Percentiles rank a stretch among this genome's conserved stretches.
Evolutionary conservation across 2,329 filamentous ascomycete genomes (phyloP).

Genomic region (Xylariaceae sp.): DNA sequence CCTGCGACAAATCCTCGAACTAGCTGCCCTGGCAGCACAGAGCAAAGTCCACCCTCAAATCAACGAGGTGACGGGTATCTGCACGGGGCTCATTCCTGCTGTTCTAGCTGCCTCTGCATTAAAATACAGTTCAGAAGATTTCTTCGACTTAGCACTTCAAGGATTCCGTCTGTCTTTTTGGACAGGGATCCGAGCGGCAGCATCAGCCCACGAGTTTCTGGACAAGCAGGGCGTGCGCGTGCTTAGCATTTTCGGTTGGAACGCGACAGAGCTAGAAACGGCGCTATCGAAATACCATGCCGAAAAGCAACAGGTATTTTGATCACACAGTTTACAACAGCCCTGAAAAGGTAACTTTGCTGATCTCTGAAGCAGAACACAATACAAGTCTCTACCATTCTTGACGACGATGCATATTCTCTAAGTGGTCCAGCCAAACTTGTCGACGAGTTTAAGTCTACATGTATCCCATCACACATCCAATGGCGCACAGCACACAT

Average conservation of each 20-base stretch:
- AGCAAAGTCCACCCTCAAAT: not conserved
- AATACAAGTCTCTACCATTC: slow-evolving; percentile 8
- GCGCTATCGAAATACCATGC: slow-evolving; percentile 3
- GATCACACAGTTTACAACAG: not conserved
- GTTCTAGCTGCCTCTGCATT: slow-evolving; percentile 5
- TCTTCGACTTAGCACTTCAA: slow-evolving; percentile 6
- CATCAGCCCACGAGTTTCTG: slow-evolving; percentile 1
- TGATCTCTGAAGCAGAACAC: not conserved
- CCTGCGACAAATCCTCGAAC: slow-evolving; percentile 8
- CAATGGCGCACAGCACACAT: slow-evolving; percentile 10
- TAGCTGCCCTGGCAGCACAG: not conserved
- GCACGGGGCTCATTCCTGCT: slow-evolving; percentile 10
- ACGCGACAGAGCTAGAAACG: not conserved
- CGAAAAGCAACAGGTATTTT: not conserved
- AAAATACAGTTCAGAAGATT: slow-evolving; percentile 6
- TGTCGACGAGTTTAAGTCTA: slow-evolving; percentile 6
- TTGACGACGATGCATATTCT: slow-evolving; percentile 8
- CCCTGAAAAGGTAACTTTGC: not conserved
- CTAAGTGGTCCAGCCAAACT: slow-evolving; percentile 7
- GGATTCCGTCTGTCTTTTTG: slow-evolving; percentile 11
- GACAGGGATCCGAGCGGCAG: slow-evolving; percentile 5
- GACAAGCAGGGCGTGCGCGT: not conserved
- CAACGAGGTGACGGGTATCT: slow-evolving; percentile 5
- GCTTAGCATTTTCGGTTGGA: slow-evolving; percentile 9
- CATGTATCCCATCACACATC: not conserved